These are phyloP conservation scores for Phoma sp. DNA, from an alignment of 2,329 filamentous ascomycete species.

Conservation along the genomic window DNA sequence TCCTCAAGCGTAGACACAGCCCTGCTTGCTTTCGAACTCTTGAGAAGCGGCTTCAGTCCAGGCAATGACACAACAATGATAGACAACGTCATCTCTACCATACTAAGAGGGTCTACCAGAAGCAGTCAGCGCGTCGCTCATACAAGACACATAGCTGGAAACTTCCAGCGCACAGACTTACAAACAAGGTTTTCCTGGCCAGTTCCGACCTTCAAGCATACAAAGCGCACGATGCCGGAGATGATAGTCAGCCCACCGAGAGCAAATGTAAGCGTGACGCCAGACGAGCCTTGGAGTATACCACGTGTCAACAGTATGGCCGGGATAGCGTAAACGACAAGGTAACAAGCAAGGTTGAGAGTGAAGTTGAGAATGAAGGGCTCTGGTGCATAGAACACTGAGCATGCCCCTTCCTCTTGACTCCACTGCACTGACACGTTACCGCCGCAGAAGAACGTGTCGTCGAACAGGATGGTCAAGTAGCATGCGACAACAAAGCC, in stretches of 20 bases:
- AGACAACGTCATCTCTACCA: constrained; percentile 31
- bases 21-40: not conserved
- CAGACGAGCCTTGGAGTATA: constrained; percentile 15
- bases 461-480: constrained; percentile 29
- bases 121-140: not conserved
- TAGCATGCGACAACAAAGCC: constrained; percentile 28
- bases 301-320: constrained; percentile 19
- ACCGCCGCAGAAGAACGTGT: constrained; percentile 31
- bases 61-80: constrained; percentile 32
- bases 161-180: constrained; percentile 14
- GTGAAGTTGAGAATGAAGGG: constrained; percentile 37
- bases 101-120: constrained; percentile 24
- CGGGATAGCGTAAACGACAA: constrained; percentile 26
- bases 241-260: constrained; percentile 28
- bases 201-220: constrained; percentile 27
- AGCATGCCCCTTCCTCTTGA: constrained; percentile 31
- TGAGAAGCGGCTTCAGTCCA: constrained; percentile 26
- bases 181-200: constrained; percentile 34
- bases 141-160: too few species aligned
- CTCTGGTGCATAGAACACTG: constrained; percentile 31
- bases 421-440: constrained; percentile 29
- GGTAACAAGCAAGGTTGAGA: constrained; percentile 29
- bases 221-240: constrained; percentile 27
- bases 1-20: not conserved
- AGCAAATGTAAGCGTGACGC: constrained; percentile 24